Conservation (phyloP, 257 asterid genomes). For the Fraxinus quadrangulata region DNA sequence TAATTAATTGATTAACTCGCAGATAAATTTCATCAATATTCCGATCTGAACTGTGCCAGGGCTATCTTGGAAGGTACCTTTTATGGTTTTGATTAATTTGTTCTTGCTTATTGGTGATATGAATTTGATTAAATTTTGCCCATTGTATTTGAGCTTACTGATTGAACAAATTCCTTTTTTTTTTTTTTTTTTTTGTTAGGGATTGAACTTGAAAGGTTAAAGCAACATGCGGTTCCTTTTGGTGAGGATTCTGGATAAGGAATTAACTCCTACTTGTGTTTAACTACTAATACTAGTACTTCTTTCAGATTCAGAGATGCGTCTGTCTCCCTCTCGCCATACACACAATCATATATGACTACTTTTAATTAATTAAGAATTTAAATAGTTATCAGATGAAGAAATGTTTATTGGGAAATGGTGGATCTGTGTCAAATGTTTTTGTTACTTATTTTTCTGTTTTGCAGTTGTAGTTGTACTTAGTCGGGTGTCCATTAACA, state of each 20-base stretch:
- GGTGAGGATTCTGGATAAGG: constrained; percentile 61
- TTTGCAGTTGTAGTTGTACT: constrained; percentile 68
- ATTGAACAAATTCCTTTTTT: constrained; percentile 32
- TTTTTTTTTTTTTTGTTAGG: constrained; percentile 1
- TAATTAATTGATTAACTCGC: not conserved
- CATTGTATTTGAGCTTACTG: constrained; percentile 30
- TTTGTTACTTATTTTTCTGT: constrained; percentile 49
- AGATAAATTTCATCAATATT: not conserved
- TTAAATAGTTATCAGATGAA: no score
- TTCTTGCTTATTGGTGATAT: no score
- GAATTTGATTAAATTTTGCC: constrained; percentile 1
- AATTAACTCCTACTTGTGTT: constrained; percentile 36
- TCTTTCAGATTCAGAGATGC: constrained; percentile 40
- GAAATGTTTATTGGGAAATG: constrained; percentile 37
- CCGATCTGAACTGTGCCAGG: constrained; percentile 33
- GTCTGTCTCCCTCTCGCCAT: constrained; percentile 19
- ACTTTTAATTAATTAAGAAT: no score
- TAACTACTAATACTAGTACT: constrained; percentile 26
- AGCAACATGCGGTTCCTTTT: constrained; percentile 47
- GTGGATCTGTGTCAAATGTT: constrained; percentile 36
- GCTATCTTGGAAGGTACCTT: constrained; percentile 40
- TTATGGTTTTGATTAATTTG: not conserved
- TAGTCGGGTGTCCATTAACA: constrained; percentile 47
- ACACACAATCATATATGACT: no score
- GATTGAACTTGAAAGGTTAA: constrained; percentile 49